These are phyloP conservation scores for Eruca vesicaria DNA, from an alignment of 441 rosid species.

Conservation along the genomic window DNA sequence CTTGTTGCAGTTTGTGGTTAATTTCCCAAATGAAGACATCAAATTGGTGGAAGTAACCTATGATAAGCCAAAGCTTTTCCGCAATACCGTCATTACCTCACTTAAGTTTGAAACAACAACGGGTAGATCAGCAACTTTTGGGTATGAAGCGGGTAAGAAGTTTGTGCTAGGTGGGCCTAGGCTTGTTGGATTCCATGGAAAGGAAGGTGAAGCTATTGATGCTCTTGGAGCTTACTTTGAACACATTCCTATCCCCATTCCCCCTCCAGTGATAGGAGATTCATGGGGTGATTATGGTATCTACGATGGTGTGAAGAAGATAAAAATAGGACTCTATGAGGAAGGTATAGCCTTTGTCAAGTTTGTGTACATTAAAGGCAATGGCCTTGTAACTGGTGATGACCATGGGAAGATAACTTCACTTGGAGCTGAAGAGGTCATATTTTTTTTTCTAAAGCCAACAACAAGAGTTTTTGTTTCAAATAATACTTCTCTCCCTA, in stretches of 20 bases:
- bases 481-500: background rate
- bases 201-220: slow-evolving; percentile 25
- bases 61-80: background rate
- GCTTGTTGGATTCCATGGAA: slow-evolving; percentile 28
- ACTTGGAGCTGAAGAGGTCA: slow-evolving; percentile 29
- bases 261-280: slow-evolving; percentile 19
- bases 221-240: slow-evolving; percentile 28
- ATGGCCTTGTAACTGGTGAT: slow-evolving; percentile 1
- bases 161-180: background rate
- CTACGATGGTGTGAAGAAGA: slow-evolving; percentile 17
- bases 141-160: slow-evolving; percentile 19
- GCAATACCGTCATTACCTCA: background rate
- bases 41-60: slow-evolving; percentile 24
- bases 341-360: slow-evolving; percentile 19
- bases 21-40: slow-evolving; percentile 11
- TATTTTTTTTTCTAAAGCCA: background rate
- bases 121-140: slow-evolving; percentile 5
- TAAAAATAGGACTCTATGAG: slow-evolving; percentile 2
- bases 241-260: background rate
- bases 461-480: background rate
- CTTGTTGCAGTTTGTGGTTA: slow-evolving; percentile 18
- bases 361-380: slow-evolving; percentile 23
- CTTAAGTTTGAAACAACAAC: slow-evolving; percentile 17
- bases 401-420: slow-evolving; percentile 21
- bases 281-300: slow-evolving; percentile 21